Evolutionary conservation across 2,329 filamentous ascomycete genomes (phyloP), one percentile per base, ranked within the genome.

Genomic region (Ascochyta fabae): DNA sequence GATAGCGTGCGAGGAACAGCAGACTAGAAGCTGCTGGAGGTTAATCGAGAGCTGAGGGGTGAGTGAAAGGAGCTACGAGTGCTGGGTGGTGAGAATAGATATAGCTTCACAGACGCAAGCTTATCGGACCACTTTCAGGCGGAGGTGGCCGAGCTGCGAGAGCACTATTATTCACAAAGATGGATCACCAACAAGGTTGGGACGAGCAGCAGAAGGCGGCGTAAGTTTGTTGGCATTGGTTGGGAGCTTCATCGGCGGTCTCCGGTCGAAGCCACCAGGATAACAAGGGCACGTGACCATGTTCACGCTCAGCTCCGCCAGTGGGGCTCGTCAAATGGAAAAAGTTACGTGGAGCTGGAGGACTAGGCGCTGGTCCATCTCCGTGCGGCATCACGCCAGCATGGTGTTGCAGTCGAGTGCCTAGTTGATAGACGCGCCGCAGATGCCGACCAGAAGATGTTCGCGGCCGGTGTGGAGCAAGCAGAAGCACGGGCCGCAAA

Each of bases 101-200:
- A 74, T 74, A 72, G 52, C 52, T 31, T 49, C 27, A 51, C 49
- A 61, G 49, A 53, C 50, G 58, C 62, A 56, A 48, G 54, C 66
- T 73, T 73, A 73, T 74, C 71, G 52, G 68, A 62, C 59, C 56
- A 62, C 42, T 60, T 55, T 48, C 53, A 50, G 48, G 59, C 71
- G 72, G 73, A 68, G 64, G 56, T 60, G 63, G 67, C 73, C 73
- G 73, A 70, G 56, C 62, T 60, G 66, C 59, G 57, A 60, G 40
- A 41, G 60, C 47, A 45, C 64, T 68, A 60, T 58, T 66, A 63
- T 68, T 63, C 38, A 51, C 59, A 59, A 55, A 59, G 61, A 59
- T 54, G 58, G 62, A 62, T 64, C 64, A 59, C 60, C 61, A 61
- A 63, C 55, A 59, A 63, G 59, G 64, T 63, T 58, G 58, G 58